These are phyloP conservation scores for Diaporthe sp. DNA, from an alignment of 2,329 filamentous ascomycete genomes.

Conservation along the genomic window DNA sequence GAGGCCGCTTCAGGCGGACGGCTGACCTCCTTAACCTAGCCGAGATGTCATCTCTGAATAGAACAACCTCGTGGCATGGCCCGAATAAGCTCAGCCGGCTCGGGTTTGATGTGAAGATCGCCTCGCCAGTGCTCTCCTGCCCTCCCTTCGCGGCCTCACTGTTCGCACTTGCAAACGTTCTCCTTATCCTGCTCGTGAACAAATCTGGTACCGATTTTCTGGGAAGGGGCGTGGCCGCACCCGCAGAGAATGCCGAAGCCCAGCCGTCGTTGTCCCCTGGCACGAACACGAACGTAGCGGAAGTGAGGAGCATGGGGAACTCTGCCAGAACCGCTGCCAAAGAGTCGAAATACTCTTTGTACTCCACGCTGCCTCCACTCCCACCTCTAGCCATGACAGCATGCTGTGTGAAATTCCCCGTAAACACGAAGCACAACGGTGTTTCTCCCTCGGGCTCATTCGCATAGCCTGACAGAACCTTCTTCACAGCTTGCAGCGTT, in stretches of 20 bases:
- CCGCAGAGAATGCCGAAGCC: conserved; percentile 86
- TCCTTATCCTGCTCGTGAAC: conserved; percentile 88
- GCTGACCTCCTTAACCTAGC: conserved; percentile 82
- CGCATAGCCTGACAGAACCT: conserved; percentile 82
- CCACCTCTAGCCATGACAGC: conserved; percentile 76
- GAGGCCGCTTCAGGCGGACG: conserved; percentile 73
- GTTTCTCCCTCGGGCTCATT: conserved; percentile 72
- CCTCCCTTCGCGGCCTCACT: conserved; percentile 69
- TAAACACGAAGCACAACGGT: conserved; percentile 84
- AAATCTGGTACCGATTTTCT: conserved; percentile 83
- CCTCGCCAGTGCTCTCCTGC: conserved; percentile 74
- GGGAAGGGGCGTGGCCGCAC: conserved; percentile 78
- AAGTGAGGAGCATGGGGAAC: conserved; percentile 83
- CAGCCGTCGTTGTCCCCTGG: conserved; percentile 99
- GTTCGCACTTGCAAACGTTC: conserved; percentile 85
- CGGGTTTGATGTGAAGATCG: conserved; percentile 91
- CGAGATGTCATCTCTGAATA: conserved; percentile 90
- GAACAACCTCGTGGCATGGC: conserved; percentile 85
- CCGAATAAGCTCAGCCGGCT: conserved; percentile 87
- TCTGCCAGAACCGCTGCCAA: conserved; percentile 87
- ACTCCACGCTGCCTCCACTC: conserved; percentile 88
- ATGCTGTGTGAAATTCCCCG: conserved; percentile 84
- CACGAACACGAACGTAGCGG: conserved; percentile 90
- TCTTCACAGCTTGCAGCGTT: conserved; percentile 84
- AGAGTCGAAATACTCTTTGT: conserved; percentile 95